Evolutionary conservation across 169 alveolate species (phyloP), one percentile per base, ranked within the genome.

Genomic region (Eimeria maxima): DNA sequence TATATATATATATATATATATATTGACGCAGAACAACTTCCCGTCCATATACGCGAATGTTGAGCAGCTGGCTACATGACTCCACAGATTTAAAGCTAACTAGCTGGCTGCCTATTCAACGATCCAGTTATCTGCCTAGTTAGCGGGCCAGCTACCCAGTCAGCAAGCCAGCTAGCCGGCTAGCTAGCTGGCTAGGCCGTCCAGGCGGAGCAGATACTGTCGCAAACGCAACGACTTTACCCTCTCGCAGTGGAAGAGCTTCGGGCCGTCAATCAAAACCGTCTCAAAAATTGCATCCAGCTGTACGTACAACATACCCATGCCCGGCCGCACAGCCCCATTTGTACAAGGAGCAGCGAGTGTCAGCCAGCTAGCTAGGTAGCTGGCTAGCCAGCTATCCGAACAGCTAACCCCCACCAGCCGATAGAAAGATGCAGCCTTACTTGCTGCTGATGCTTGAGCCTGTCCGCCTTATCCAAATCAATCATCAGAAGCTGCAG

Each of bases 401-500:
- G 57, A 11, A 5, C 11, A 50, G 57, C 57, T 42, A 73, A 42
- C 83, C n/a, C 6, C 57, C 18, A 65, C 74, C 6, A 65, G 33
- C 29, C 55, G 18, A 29, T 29, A 78, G 65, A 29, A 42, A 44
- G 65, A 10, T 45, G 89, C 2, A 13, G 24, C 74, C 78, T 55
- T 24, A 92, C 76, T 78, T 47, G 57, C n/a, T n/a, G 47, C 71
- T 87, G 96, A 11, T 88, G 78, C 86, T 92, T 95, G 71, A 91
- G 88, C 53, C 97, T 63, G 80, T 95, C 97, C 2, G 96, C 86
- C 42, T 86, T 84, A 38, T 95, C 96, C 71, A 95, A 45, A 47
- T 95, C 96, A 90, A 95, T 65, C 81, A 90, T 84, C 47, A 95
- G 93, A 90, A 91, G 93, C 71, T 81, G 93, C 38, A 69, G 44